These are phyloP conservation scores for Stropharia rugosoannulata DNA, from an alignment of 768 basidiomycete species.

Conservation along the genomic window DNA sequence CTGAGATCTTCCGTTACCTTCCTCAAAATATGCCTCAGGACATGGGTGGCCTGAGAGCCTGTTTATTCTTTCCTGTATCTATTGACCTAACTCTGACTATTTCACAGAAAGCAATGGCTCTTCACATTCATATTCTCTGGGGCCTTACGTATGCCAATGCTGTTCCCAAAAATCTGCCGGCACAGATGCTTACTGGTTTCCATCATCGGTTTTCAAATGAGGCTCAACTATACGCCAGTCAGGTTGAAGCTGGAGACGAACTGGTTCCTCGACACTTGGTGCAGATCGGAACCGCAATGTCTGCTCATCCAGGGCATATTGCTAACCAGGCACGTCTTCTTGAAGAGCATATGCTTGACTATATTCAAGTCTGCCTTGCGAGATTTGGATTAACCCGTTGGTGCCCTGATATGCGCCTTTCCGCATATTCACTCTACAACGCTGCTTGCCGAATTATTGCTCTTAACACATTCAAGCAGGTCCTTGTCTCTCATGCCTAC, in stretches of 20 bases:
- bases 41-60: too few relatives aligned
- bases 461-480: slow-evolving; percentile 8
- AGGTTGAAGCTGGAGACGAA: background rate
- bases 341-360: slow-evolving; percentile 13
- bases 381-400: slow-evolving; percentile 7
- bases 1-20: too few relatives aligned
- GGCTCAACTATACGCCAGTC: too few relatives aligned
- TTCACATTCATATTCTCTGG: slow-evolving; percentile 12
- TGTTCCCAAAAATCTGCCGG: slow-evolving; percentile 1
- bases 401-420: slow-evolving; percentile 12
- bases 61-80: too few relatives aligned
- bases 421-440: slow-evolving; percentile 13
- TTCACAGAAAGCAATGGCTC: slow-evolving; percentile 9
- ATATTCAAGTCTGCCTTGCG: slow-evolving; percentile 5
- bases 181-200: too few relatives aligned
- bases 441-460: slow-evolving; percentile 11
- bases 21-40: too few relatives aligned
- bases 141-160: slow-evolving; percentile 4
- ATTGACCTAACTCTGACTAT: too few relatives aligned
- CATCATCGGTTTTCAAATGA: too few relatives aligned
- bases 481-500: background rate
- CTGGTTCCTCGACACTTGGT: slow-evolving; percentile 6
- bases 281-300: slow-evolving; percentile 4
- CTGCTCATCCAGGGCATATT: slow-evolving; percentile 2
- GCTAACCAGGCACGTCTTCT: slow-evolving; percentile 1